Percentiles rank a stretch among this genome's conserved stretches.
Evolutionary conservation across 192 early-diverging fungal species (phyloP).

Genomic region (Rhizophagus sp.): DNA sequence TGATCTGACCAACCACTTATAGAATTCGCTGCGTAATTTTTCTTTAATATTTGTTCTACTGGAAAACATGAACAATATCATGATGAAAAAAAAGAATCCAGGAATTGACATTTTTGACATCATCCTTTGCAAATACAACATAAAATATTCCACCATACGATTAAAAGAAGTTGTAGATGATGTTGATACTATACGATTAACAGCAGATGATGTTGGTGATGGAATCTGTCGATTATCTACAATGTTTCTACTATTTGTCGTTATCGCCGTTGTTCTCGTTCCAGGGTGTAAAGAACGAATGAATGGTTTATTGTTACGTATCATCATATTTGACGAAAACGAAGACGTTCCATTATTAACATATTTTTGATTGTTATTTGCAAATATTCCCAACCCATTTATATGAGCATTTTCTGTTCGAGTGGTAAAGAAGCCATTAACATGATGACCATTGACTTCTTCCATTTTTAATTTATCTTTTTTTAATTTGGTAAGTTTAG

Average conservation of each 20-base stretch:
- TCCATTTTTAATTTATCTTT: neutral
- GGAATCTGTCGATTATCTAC: neutral
- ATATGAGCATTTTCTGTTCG: neutral
- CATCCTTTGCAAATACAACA: neutral
- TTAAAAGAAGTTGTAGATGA: neutral
- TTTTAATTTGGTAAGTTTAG: neutral
- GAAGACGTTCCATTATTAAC: neutral
- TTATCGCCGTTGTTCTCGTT: neutral
- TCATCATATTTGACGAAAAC: neutral
- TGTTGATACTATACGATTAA: slow-evolving; percentile 4
- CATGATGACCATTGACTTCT: neutral
- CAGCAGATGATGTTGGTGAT: neutral
- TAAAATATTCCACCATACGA: neutral
- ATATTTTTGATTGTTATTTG: slow-evolving; percentile 1
- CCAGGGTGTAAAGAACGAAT: neutral
- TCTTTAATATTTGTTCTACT: neutral
- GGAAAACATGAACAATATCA: neutral
- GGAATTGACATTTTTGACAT: neutral
- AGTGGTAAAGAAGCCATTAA: neutral
- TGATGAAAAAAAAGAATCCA: slow-evolving; percentile 4
- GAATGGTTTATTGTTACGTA: neutral
- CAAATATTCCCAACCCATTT: neutral
- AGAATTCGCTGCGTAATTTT: neutral
- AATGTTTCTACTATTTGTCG: neutral
- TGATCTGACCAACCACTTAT: neutral